These are phyloP conservation scores for Extremus antarcticus DNA, from an alignment of 495 filamentous ascomycete genomes.

Conservation along the genomic window DNA sequence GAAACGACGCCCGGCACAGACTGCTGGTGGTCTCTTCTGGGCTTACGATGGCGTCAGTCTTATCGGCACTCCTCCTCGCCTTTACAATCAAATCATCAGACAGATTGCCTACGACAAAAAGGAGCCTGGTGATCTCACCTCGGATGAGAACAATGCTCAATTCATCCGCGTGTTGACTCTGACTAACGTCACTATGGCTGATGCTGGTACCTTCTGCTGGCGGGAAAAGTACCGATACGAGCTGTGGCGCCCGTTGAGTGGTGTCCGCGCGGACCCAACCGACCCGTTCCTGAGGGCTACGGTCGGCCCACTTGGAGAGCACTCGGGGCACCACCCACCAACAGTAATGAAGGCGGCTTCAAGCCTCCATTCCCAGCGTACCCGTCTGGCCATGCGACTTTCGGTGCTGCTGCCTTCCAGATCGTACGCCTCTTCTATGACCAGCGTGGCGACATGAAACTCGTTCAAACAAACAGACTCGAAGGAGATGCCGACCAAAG, in stretches of 20 bases:
- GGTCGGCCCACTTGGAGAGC: constrained; percentile 29
- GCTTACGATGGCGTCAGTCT: constrained; percentile 32
- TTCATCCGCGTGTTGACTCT: constrained; percentile 30
- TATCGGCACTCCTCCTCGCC: constrained; percentile 26
- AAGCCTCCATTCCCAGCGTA: constrained; percentile 34
- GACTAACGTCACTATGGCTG: constrained; percentile 25
- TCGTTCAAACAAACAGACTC: neutral
- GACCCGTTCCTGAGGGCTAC: neutral
- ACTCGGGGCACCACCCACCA: constrained; percentile 29
- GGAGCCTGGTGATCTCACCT: neutral
- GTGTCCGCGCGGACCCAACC: constrained; percentile 24
- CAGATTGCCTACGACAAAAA: constrained; percentile 21
- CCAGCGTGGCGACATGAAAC: constrained; percentile 16
- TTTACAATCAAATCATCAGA: constrained; percentile 27
- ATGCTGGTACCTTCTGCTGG: constrained; percentile 32
- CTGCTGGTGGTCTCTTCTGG: constrained; percentile 26
- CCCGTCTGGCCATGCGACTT: constrained; percentile 33
- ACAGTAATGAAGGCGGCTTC: constrained; percentile 25
- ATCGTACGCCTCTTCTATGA: constrained; percentile 29
- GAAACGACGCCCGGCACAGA: constrained; percentile 23
- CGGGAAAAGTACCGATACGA: constrained; percentile 29
- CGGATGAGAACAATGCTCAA: constrained; percentile 30
- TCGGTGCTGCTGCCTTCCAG: constrained; percentile 30
- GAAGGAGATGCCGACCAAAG: neutral
- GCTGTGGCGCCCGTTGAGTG: constrained; percentile 32